A percentile compares a stretch with the other conserved stretches of the same genome.
Conservation (phyloP, 2,329 filamentous ascomycete species). For the Microcyclospora pomicola region DNA sequence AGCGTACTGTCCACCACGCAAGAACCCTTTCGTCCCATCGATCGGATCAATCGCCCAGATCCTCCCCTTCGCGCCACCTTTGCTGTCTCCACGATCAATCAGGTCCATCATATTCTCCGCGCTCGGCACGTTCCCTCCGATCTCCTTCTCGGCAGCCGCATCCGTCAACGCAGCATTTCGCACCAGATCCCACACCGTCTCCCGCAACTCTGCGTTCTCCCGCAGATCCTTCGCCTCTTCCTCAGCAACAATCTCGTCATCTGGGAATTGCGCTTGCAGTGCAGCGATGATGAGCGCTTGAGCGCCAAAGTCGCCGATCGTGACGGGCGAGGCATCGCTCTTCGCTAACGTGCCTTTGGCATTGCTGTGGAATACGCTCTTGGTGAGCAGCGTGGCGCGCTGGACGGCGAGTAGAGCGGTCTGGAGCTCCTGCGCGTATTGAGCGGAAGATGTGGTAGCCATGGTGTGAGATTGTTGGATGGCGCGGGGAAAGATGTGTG, state of each 20-base stretch:
- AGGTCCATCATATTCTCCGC: constrained; percentile 50
- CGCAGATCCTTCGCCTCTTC: constrained; percentile 78
- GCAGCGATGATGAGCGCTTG: constrained; percentile 92
- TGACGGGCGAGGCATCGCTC: constrained; percentile 91
- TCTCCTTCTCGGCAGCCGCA: constrained; percentile 44
- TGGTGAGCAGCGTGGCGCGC: constrained; percentile 61
- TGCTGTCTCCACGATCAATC: constrained; percentile 48
- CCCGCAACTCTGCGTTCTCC: constrained; percentile 52
- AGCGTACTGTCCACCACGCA: constrained; percentile 91
- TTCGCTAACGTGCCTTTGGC: constrained; percentile 91
- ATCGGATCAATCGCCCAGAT: constrained; percentile 98
- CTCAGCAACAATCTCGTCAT: constrained; percentile 85
- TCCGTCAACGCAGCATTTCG: constrained; percentile 56
- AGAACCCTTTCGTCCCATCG: constrained; percentile 93
- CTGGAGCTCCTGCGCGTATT: constrained; percentile 64
- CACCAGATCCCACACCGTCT: constrained; percentile 76
- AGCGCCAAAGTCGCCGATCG: constrained; percentile 93
- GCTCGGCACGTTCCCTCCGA: constrained; percentile 51
- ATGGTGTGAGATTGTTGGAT: constrained; percentile 6
- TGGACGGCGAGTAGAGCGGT: constrained; percentile 82
- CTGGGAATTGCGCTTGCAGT: constrained; percentile 76
- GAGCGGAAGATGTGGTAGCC: constrained; percentile 27
- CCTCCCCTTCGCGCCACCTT: constrained; percentile 58
- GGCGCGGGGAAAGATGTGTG: constrained; percentile 14
- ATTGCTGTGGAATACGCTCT: constrained; percentile 70